Conservation (phyloP, 495 filamentous ascomycete genomes). For the Cercophora scortea region DNA sequence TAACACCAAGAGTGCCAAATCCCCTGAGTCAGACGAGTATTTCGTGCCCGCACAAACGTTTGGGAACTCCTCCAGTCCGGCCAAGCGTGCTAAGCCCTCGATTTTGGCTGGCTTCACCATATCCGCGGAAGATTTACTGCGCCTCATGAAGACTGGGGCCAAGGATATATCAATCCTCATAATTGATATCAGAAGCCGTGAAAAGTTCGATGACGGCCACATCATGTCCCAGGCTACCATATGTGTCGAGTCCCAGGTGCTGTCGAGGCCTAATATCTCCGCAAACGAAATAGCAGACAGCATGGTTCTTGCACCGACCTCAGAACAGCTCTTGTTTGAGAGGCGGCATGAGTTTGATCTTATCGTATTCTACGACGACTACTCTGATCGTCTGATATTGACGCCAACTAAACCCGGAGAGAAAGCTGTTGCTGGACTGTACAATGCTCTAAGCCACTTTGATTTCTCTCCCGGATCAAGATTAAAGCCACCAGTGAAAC, state of each 20-base stretch:
- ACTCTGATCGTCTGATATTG: conserved; percentile 40
- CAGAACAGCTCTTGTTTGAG: conserved; percentile 66
- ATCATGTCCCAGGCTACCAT: conserved; percentile 74
- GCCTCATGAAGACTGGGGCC: conserved; percentile 44
- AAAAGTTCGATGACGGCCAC: conserved; percentile 80
- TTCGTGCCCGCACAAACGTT: conserved; percentile 27
- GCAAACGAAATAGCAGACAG: conserved; percentile 78
- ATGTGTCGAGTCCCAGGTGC: conserved; percentile 80
- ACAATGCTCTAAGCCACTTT: conserved; percentile 75
- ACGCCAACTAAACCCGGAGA: conserved; percentile 36
- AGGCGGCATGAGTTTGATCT: conserved; percentile 73
- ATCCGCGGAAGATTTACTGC: conserved; percentile 54
- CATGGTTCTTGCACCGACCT: conserved; percentile 68
- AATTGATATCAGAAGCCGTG: conserved; percentile 78
- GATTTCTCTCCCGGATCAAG: conserved; percentile 53
- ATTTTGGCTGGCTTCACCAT: conserved; percentile 59
- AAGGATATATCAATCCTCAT: conserved; percentile 58
- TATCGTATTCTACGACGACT: conserved; percentile 84
- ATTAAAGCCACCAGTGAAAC: conserved; percentile 57
- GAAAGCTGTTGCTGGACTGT: conserved; percentile 58
- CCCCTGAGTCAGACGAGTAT: conserved; percentile 16
- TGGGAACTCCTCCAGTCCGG: conserved; percentile 5
- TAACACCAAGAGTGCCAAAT: conserved; percentile 6
- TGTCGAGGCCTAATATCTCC: conserved; percentile 66
- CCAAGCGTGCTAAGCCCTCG: conserved; percentile 16